Evolutionary conservation across 805 yeast genomes (phyloP), one percentile per base, ranked within the genome.

Genomic region (Sugiyamaella qingdaonensis): DNA sequence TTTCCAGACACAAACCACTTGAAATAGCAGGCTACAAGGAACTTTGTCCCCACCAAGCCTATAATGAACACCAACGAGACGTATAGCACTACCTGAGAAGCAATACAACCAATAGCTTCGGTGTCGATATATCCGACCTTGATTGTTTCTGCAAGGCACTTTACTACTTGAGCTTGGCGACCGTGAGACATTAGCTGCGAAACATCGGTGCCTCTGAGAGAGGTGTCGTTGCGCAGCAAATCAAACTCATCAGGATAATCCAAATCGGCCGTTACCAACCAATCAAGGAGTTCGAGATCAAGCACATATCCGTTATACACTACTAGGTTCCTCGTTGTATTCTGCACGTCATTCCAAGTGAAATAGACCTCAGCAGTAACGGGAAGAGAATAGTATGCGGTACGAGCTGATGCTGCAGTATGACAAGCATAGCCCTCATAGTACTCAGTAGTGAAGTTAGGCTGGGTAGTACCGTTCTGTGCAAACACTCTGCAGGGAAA

Each of bases 361-460:
- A 84, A 94, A 68, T 79, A 90, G 3, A 92, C 85, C 58, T 86
- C 89, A 4, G 92, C 96, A 29, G 76, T 71, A 34, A 77, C 78
- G 24, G 78, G 68, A 61, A 87, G 71, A 41, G 64, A 59, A 66
- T 86, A 87, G 65, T 79, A 92, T 1, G 86, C 77, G 2, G 78
- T 68, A 64, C 98, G 80, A 0, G 96, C 91, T 1, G 64, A 58
- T 7, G 77, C 62, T 2, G 88, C 78, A 0, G 97, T 87, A 70
- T 94, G 97, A 67, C 98, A 92, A 1, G 92, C 95, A 81, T 88
- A 90, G 8, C 97, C 97, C 46, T 76, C 71, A 67, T 90, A 91
- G 64, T 82, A 82, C 29, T 72, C 68, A 16, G 58, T 61, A 1
- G 90, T 79, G 57, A 77, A 77, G 66, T 87, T 86, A 37, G 88